Conservation (phyloP, 768 basidiomycete species). For the Termitomyces sp. region DNA sequence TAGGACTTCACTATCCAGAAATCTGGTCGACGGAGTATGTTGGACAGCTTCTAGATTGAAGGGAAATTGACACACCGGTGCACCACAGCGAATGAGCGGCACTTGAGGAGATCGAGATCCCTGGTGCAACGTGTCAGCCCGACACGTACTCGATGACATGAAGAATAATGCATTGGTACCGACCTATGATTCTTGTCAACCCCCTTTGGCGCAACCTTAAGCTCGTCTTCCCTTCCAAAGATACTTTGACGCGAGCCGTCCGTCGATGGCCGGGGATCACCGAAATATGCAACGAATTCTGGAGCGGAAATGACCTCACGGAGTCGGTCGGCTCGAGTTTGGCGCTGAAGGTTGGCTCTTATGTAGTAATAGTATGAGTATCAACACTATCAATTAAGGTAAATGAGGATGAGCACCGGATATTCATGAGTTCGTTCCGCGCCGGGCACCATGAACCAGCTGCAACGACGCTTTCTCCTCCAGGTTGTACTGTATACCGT, state of each 20-base stretch:
- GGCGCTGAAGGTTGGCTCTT: slow-evolving; percentile 62
- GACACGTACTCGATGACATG: not conserved
- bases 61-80: slow-evolving; percentile 42
- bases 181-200: slow-evolving; percentile 79
- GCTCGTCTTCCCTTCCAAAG: slow-evolving; percentile 83
- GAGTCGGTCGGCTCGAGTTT: slow-evolving; percentile 49
- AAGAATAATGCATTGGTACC: slow-evolving; percentile 11
- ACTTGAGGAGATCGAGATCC: slow-evolving; percentile 90
- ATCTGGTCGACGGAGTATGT: not conserved
- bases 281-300: slow-evolving; percentile 76
- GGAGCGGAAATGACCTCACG: slow-evolving; percentile 63
- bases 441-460: slow-evolving; percentile 79
- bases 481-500: slow-evolving; percentile 52
- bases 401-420: slow-evolving; percentile 48
- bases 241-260: slow-evolving; percentile 69
- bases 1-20: slow-evolving; percentile 73
- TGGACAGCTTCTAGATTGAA: slow-evolving; percentile 18
- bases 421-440: slow-evolving; percentile 72
- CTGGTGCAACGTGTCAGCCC: slow-evolving; percentile 28
- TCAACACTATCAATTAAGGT: not conserved
- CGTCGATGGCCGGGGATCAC: slow-evolving; percentile 57
- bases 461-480: slow-evolving; percentile 68
- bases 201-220: slow-evolving; percentile 92
- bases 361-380: not conserved
- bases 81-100: slow-evolving; percentile 71